Evolutionary conservation across 768 basidiomycete genomes (phyloP).

Genomic region (Hirschioporus abietinus): DNA sequence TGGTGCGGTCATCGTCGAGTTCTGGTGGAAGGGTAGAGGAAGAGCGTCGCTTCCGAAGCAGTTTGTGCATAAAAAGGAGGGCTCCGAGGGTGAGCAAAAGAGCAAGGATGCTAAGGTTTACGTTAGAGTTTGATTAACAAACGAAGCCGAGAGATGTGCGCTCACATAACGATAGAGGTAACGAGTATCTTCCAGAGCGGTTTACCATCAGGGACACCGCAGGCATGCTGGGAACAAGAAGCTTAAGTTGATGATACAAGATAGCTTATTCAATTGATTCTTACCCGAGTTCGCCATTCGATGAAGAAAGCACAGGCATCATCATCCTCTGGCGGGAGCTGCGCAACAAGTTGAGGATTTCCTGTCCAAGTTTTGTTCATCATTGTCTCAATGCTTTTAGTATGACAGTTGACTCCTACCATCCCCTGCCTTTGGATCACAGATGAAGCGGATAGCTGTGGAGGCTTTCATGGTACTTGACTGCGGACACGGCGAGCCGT

Average conservation of each 20-base stretch:
- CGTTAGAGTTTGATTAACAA: neutral
- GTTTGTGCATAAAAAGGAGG: neutral
- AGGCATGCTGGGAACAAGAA: neutral
- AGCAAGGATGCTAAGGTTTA: neutral
- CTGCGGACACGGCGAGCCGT: conserved; percentile 62
- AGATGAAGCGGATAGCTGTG: conserved; percentile 71
- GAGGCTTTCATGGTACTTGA: conserved; percentile 46
- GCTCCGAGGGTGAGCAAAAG: conserved; percentile 3
- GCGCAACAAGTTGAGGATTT: conserved; percentile 51
- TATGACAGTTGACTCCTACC: conserved; percentile 32
- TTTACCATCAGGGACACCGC: neutral
- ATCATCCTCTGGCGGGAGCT: conserved; percentile 64
- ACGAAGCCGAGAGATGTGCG: neutral
- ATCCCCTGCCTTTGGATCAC: conserved; percentile 55
- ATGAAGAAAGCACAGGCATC: conserved; percentile 71
- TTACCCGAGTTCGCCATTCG: conserved; percentile 80
- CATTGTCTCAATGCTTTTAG: neutral
- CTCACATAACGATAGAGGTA: neutral
- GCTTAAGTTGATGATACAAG: neutral
- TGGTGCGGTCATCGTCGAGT: neutral
- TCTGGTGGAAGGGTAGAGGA: neutral
- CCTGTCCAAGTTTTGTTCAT: conserved; percentile 25
- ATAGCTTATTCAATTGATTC: conserved; percentile 16
- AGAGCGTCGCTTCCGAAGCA: neutral
- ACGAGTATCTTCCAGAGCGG: conserved; percentile 4